Evolutionary conservation across 805 yeast genomes (phyloP), one percentile per base, ranked within the genome.

Genomic region (Candida easanensis): DNA sequence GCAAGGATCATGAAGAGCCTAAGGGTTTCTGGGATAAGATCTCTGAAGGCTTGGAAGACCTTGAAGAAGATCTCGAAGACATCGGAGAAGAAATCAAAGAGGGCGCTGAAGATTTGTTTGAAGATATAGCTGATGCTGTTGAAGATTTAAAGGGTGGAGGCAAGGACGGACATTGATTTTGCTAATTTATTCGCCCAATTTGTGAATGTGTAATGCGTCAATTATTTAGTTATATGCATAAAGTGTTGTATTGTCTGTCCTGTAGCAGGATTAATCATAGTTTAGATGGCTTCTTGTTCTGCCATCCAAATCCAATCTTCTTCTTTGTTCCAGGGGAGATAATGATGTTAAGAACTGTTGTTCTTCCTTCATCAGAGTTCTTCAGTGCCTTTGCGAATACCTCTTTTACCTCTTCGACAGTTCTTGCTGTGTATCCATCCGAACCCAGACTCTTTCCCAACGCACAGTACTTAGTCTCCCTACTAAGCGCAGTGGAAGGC

Each of bases 281-380:
- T 37, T 54, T 54, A 3, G 56, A 35, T 16, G 33, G 19, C 45
- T 70, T 65, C 56, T 73, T 74, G n/a, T 76, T 77, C 66, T 80
- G 82, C 88, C 88, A 82, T 2, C 83, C 85, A 61, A 82, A 82
- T 33, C 74, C 72, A 34, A 83, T 63, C 53, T 77, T 77, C 42
- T 69, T 70, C 48, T 72, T 71, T 20, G 68, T 69, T 0, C 83
- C 86, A 2, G 78, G 74, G 34, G 77, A 79, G 10, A 82, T 80
- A n/a, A 81, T 65, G 2, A 82, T 78, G 52, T 83, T 84, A 32
- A 83, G 59, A 11, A 83, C 64, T 9, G 73, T 67, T 1, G 78
- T 71, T 19, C 51, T 54, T 3, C 64, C 64, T 23, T 61, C 50
- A 4, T 41, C 39, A 9, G 58, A 42, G 26, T 63, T 57, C 3